Percentiles rank a stretch among this genome's conserved stretches.
Conservation (phyloP, 805 yeast genomes). For the Pichia pseudocactophila region DNA sequence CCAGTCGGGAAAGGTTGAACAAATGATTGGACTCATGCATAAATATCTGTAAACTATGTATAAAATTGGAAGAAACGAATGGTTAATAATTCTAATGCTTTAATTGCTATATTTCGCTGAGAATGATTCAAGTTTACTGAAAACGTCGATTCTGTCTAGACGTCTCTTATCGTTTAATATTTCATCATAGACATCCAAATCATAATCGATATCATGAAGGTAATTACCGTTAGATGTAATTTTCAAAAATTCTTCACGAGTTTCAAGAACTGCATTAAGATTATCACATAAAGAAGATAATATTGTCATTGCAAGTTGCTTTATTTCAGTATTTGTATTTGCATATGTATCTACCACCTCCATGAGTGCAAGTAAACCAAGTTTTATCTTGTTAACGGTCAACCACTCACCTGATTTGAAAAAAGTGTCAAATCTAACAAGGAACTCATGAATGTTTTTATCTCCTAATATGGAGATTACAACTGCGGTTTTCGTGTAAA, state of each 20-base stretch:
- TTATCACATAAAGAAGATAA: constrained; percentile 2
- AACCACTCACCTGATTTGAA: constrained; percentile 12
- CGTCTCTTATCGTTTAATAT: constrained; percentile 24
- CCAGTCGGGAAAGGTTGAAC: constrained; percentile 28
- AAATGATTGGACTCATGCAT: constrained; percentile 12
- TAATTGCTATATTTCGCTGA: constrained; percentile 4
- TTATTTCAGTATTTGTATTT: not conserved
- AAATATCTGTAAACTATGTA: constrained; percentile 1
- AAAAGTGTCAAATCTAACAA: constrained; percentile 4
- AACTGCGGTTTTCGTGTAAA: constrained; percentile 5
- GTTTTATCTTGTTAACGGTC: constrained; percentile 48
- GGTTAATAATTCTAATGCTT: constrained; percentile 11
- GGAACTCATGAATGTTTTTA: constrained; percentile 3
- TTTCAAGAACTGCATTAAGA: constrained; percentile 37
- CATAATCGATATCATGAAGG: constrained; percentile 9
- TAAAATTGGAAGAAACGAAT: constrained; percentile 25
- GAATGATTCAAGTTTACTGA: constrained; percentile 23
- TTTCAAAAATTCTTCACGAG: constrained; percentile 35
- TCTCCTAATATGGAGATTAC: constrained; percentile 4
- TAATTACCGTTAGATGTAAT: constrained; percentile 20
- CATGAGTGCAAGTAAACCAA: constrained; percentile 40
- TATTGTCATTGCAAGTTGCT: constrained; percentile 11
- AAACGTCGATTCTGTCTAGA: constrained; percentile 26
- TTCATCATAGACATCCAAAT: constrained; percentile 23
- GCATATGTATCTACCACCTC: constrained; percentile 31